A percentile compares a stretch with the other conserved stretches of the same genome.
Conservation (phyloP, 2,329 filamentous ascomycete species). For the Fusarium sp. region DNA sequence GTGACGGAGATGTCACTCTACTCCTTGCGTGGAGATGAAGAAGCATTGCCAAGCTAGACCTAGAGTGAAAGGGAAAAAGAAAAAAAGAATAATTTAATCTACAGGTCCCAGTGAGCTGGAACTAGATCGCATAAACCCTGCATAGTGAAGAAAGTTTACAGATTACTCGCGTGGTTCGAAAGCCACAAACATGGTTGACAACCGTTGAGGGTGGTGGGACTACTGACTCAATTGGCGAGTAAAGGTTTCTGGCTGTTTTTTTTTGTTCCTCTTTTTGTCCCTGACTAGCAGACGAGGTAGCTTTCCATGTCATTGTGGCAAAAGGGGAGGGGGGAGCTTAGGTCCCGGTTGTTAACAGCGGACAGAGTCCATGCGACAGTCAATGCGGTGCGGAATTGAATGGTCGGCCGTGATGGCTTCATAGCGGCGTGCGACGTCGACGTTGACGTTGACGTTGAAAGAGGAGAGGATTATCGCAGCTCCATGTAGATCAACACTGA, state of each 20-base stretch:
- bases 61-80: too few relatives aligned
- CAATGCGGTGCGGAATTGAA: background rate
- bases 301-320: background rate
- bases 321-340: background rate
- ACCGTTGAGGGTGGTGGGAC: background rate
- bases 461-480: background rate
- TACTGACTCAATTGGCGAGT: background rate
- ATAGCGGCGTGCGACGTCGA: too few relatives aligned
- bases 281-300: background rate
- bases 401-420: too few relatives aligned
- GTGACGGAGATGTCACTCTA: background rate
- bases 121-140: background rate
- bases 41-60: background rate
- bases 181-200: background rate
- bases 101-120: background rate
- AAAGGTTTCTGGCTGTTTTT: background rate
- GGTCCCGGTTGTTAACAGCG: background rate
- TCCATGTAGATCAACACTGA: constrained; percentile 3
- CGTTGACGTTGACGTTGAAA: too few relatives aligned
- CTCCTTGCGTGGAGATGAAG: background rate
- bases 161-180: too few relatives aligned
- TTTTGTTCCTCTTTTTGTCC: background rate
- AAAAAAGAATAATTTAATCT: too few relatives aligned
- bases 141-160: too few relatives aligned
- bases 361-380: background rate